Evolutionary conservation across 371 early-diverging fungal genomes (phyloP), one percentile per base, ranked within the genome.

Genomic region (Mortierella polycephala): DNA sequence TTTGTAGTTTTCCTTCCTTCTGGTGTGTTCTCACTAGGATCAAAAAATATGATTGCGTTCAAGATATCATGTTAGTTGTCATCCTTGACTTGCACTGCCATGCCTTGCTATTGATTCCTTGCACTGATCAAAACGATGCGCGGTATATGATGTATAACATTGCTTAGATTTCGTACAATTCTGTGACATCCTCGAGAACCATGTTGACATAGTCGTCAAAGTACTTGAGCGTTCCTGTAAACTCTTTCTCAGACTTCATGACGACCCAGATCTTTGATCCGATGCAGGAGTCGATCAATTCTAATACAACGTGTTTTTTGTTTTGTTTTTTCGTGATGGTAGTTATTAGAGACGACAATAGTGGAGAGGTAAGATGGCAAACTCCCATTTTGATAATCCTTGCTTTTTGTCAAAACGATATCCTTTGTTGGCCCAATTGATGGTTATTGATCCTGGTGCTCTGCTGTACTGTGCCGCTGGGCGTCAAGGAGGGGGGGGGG

Each of bases 181-280:
- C 98, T 18, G 96, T 96, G 45, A 97, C 98, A 71, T 98, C 94
- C 69, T 97, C 96, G 64, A 98, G 83, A 7, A 98, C 97, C 96
- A 98, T 96, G 82, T 97, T 99, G 75, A 98, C 98, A 86, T 90
- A 99, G 85, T 98, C 98, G 76, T 99, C 99, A 82, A 99, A 99
- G n/a, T 97, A 97, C 7, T 94, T 85, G 64, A 99, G 85, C 30
- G 95, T 95, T 21, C 99, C 99, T 21, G 91, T 91, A 74, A 98
- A 97, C 84, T 99, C 99, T 83, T 94, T 96, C 60, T 97, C 95
- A 44, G 88, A 87, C 86, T 97, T 98, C 97, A 99, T 96, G 59
- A 97, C 83, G 5, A 98, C 97, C 96, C 97, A 96, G 67, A 99
- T 96, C 71, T 90, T 88, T 53, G 96, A 96, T 18, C 98, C 98